Base-by-base conservation (phyloP, 768 basidiomycete species). In the Collybia sordida region DNA sequence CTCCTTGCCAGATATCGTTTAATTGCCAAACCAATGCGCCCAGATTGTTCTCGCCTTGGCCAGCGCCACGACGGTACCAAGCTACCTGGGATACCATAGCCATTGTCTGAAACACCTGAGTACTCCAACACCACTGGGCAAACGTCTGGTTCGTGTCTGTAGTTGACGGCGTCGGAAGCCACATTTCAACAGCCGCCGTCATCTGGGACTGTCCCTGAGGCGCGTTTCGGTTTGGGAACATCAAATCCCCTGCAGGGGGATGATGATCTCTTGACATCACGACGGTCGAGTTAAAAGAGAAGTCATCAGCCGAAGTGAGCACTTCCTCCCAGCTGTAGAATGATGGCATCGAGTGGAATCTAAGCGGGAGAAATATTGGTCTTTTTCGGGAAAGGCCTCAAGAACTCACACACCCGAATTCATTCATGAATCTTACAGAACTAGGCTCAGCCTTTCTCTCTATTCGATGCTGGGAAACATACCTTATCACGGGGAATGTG, bases 301-400 rank as follows among this genome's bases (percentile, higher is more conserved):
- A 82, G 58, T 82, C 81, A 5, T 72, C 74, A 0, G 75, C 70
- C 2, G 73, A 72, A n/a, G 62, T 55, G 4, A 83, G 72, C 2
- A 79, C 82, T 55, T 82, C 79, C 56, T 81, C 71, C 81, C 81
- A 84, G 47, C 69, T 76, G 52, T 80, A 83, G 62, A 83, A 79
- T 1, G 81, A 82, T 2, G 81, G 82, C 76, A 81, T 79, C 0
- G 81, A 83, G 60, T 82, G 82, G 64, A 81, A 82, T 7, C 80
- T 80, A 35, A 28, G 4, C 9, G 17, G 9, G 15, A 45, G 5
- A 31, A 31, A n/a, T 42, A 23, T 24, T 4, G n/a, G 14, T 15
- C 5, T 6, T 41, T 15, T 2, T 17, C 6, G 15, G n/a, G 18
- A 42, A 25, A 14, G 3, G 3, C 9, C 19, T 2, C 12, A 3